Evolutionary conservation across 1,284 basidiomycete species (phyloP).

Genomic region (Microbotryum intermedium): DNA sequence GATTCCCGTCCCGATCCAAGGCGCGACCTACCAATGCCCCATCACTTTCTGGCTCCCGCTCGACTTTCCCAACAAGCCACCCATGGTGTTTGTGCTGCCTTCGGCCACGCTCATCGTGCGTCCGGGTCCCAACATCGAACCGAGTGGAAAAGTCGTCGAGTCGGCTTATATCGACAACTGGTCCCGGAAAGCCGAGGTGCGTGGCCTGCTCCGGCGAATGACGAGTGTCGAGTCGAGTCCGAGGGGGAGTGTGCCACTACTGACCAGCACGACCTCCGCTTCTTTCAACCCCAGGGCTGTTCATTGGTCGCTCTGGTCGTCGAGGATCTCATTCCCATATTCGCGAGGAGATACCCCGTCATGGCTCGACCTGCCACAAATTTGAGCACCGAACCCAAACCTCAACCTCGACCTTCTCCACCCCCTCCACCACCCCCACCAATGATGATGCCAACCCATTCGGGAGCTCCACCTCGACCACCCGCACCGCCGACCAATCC

Average conservation of each 20-base stretch:
- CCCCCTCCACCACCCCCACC: background rate
- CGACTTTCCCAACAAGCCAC: constrained; percentile 70
- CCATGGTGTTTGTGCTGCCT: constrained; percentile 91
- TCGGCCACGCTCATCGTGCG: constrained; percentile 84
- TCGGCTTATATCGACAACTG: constrained; percentile 62
- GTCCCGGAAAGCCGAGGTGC: constrained; percentile 74
- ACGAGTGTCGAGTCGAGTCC: background rate
- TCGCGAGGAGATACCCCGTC: constrained; percentile 47
- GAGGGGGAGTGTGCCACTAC: background rate
- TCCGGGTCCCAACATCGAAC: constrained; percentile 65
- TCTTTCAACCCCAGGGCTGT: constrained; percentile 54
- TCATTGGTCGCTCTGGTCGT: constrained; percentile 53
- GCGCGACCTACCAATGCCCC: constrained; percentile 83
- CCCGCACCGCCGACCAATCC: constrained; percentile 1
- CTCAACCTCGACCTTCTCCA: constrained; percentile 8
- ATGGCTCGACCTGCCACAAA: background rate
- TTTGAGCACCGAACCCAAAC: background rate
- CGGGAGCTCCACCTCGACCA: background rate
- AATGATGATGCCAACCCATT: background rate
- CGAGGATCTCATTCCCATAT: constrained; percentile 65
- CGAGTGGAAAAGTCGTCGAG: constrained; percentile 63
- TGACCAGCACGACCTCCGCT: background rate
- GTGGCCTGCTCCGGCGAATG: background rate
- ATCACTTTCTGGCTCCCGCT: constrained; percentile 77
- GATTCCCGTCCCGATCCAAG: constrained; percentile 72